Base-by-base conservation (phyloP, 805 yeast genomes). In the Jamesozyma spencerorum region DNA sequence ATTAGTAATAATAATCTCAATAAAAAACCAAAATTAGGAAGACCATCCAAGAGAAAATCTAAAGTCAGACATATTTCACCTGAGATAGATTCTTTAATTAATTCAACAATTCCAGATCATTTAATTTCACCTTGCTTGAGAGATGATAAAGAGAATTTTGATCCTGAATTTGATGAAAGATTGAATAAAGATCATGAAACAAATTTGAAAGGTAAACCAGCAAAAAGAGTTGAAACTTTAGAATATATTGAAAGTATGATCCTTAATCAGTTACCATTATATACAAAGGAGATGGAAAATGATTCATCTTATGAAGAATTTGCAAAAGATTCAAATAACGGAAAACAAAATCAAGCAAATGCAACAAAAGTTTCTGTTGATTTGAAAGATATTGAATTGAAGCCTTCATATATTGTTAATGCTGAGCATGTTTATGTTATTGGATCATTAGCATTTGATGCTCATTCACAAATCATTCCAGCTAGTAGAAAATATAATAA, bases 371-470 rank as follows among this genome's bases (percentile, higher is more conserved):
- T 37, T 14, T 46, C 56, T 8, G 45, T 53, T 4, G 47, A 49
- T 31, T 47, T 54, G 17, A 48, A 46, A 36, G 57, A 55, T 18
- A 53, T 54, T 34, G 56, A 54, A 36, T 33, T 54, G 14, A 47
- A 44, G 18, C 48, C 50, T 8, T 22, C 32, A 15, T 30, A 39
- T 38, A 5, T 14, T 5, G 12, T 20, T 5, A 18, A 31, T 20
- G 26, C 40, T 13, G 54, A 49, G 26, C 47, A 48, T 28, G 15
- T 37, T 24, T 47, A 34, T 22, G 38, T 43, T 3, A 51, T 50
- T 2, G 57, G 57, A 1, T 52, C 57, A 4, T 33, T 53, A 31
- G 49, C 51, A 13, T 31, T 53, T 12, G 42, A 37, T 8, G 17
- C 40, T 17, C 28, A 31, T 14, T 30, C 24, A 22, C 15, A 22